Base-by-base conservation (phyloP, 2,329 filamentous ascomycete species). In the Ascochyta lentis region DNA sequence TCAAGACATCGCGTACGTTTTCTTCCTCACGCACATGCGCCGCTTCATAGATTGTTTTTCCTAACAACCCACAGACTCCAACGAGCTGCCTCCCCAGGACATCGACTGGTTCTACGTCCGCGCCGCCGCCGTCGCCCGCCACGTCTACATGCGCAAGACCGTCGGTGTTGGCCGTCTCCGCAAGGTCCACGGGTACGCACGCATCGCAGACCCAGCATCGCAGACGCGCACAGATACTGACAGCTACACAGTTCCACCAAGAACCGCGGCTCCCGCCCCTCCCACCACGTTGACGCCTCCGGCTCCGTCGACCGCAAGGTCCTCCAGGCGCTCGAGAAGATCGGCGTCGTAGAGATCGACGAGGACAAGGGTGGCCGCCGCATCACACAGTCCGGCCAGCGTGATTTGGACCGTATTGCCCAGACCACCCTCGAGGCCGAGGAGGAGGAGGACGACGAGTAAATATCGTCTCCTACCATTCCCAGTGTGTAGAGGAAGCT, bases 61-160 rank as follows among this genome's bases (percentile, higher is more conserved):
- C 63, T 72, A 60, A 72, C 54, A 40, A 31, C 37, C 7, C 26
- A n/a, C 29, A 76, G 86, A 89, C 79, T 90, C 90, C 80, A 96
- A 96, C 84, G 95, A 99, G 86, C 90, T 99, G 73, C 94, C 94
- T 77, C 95, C 94, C 77, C 93, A 98, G 88, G 90, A 93, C 81
- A 91, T 93, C 79, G 95, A 99, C 87, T 99, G 95, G 95, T 89
- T 86, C 84, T 89, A 89, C 83, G 79, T 88, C 79, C 93, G 95
- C 78, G 93, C 94, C 75, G 95, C 95, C 74, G 88, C 94, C 69
- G 89, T 99, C 78, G 95, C 95, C 77, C 92, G 93, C 78, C 94
- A 98, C 86, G 89, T 99, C 86, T 99, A 99, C 87, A 86, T 99
- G 81, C 91, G 95, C 85, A 99, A 99, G 88, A 97, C 93, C 65